Evolutionary conservation across 192 early-diverging fungal species (phyloP).

Genomic region (Irineochytrium annulatum): DNA sequence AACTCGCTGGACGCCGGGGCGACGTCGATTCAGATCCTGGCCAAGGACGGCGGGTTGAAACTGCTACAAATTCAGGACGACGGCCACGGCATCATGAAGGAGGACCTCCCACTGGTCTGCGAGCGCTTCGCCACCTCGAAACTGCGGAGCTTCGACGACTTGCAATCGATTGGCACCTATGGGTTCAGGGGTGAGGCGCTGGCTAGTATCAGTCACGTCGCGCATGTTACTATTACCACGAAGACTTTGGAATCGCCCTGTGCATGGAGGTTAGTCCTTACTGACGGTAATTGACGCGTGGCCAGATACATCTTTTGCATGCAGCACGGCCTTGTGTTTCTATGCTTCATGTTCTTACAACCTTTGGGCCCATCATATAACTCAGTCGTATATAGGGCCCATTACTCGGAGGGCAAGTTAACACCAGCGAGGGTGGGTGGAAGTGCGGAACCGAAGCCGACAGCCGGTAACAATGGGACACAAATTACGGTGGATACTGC

Average conservation of each 20-base stretch:
- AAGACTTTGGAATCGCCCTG: conserved; percentile 39
- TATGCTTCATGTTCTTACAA: no score
- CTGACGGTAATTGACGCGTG: not conserved
- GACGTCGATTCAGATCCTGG: conserved; percentile 72
- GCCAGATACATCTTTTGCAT: no score
- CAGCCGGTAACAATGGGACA: conserved; percentile 94
- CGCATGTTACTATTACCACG: conserved; percentile 76
- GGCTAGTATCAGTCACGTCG: conserved; percentile 93
- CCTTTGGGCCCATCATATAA: not conserved
- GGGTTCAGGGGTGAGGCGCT: conserved; percentile 97
- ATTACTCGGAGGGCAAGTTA: conserved; percentile 84
- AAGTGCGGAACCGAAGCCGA: conserved; percentile 78
- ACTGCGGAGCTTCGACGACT: conserved; percentile 77
- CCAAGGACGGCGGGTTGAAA: conserved; percentile 92
- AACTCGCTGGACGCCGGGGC: conserved; percentile 94
- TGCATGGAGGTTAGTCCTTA: conserved; percentile 42
- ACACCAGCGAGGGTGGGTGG: conserved; percentile 70
- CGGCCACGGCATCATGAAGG: conserved; percentile 82
- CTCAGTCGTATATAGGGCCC: conserved; percentile 47
- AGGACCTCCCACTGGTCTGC: conserved; percentile 87
- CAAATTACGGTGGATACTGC: conserved; percentile 68
- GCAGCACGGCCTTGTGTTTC: no score
- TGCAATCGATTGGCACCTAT: conserved; percentile 80
- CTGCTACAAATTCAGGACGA: conserved; percentile 90
- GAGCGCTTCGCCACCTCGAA: conserved; percentile 96